phyloP scores from a whole-genome alignment of 169 alveolate genomes.

The Plasmodium gaboni region DNA sequence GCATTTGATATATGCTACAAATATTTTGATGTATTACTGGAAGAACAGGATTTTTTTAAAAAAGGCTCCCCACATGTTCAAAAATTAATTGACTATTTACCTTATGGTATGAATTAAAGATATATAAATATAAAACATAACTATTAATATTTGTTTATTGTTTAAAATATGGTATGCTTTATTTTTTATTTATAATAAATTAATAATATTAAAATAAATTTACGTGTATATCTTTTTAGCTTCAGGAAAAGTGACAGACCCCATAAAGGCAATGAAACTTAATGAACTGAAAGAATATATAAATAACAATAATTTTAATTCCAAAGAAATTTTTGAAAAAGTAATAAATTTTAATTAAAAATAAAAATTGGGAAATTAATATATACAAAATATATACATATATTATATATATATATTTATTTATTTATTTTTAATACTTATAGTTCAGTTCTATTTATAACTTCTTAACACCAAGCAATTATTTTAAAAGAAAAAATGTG shows the following conservation, averaged over 20 bases:
- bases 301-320: constrained; percentile 41
- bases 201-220: background rate
- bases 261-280: constrained; percentile 17
- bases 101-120: constrained; percentile 33
- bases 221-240: constrained; percentile 2
- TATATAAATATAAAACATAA: background rate
- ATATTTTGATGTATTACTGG: constrained; percentile 64
- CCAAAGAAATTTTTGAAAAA: constrained; percentile 44
- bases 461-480: constrained; percentile 63
- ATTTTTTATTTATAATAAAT: background rate
- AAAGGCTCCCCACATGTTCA: constrained; percentile 64
- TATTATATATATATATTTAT: constrained; percentile 11
- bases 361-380: constrained; percentile 5
- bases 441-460: constrained; percentile 49
- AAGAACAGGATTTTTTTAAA: constrained; percentile 78
- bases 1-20: constrained; percentile 76
- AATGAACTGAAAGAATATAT: constrained; percentile 55
- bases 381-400: background rate
- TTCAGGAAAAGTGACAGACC: constrained; percentile 31
- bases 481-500: constrained; percentile 28
- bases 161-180: background rate
- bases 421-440: constrained; percentile 24
- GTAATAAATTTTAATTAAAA: constrained; percentile 16
- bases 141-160: background rate
- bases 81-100: constrained; percentile 56